These are phyloP conservation scores for Amanita rimosa DNA, from an alignment of 768 basidiomycete genomes.

Conservation along the genomic window DNA sequence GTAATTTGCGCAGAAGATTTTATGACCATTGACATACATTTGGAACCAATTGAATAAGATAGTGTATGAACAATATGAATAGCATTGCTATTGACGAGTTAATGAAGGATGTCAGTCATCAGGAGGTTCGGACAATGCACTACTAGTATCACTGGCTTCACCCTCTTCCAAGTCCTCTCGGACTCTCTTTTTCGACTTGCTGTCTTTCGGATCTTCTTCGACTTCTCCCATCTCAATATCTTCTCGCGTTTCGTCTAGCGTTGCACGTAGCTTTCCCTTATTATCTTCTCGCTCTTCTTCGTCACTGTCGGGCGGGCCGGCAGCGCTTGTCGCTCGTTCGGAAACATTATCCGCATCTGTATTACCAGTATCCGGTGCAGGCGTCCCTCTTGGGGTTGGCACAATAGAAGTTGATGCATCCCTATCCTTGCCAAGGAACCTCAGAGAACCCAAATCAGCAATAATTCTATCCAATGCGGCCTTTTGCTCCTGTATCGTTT, in stretches of 20 bases:
- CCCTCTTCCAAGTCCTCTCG: conserved; percentile 79
- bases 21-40: conserved; percentile 53
- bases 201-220: conserved; percentile 53
- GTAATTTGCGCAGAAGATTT: conserved; percentile 67
- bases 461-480: conserved; percentile 56
- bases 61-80: conserved; percentile 3
- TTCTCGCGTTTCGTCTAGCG: conserved; percentile 22
- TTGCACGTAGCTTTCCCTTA: not conserved
- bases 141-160: conserved; percentile 75
- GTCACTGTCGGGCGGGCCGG: conserved; percentile 22
- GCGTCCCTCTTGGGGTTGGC: conserved; percentile 36
- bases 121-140: conserved; percentile 67
- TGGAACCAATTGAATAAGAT: conserved; percentile 18
- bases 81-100: conserved; percentile 10
- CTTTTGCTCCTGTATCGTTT: conserved; percentile 58
- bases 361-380: conserved; percentile 27
- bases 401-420: conserved; percentile 32
- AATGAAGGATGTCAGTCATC: conserved; percentile 29
- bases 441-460: conserved; percentile 44
- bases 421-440: conserved; percentile 59
- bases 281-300: conserved; percentile 32
- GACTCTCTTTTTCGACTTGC: conserved; percentile 39
- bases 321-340: conserved; percentile 11
- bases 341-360: conserved; percentile 10
- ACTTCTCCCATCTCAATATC: conserved; percentile 93